Base-by-base conservation (phyloP, 371 early-diverging fungal genomes). In the Mortierella sp. region DNA sequence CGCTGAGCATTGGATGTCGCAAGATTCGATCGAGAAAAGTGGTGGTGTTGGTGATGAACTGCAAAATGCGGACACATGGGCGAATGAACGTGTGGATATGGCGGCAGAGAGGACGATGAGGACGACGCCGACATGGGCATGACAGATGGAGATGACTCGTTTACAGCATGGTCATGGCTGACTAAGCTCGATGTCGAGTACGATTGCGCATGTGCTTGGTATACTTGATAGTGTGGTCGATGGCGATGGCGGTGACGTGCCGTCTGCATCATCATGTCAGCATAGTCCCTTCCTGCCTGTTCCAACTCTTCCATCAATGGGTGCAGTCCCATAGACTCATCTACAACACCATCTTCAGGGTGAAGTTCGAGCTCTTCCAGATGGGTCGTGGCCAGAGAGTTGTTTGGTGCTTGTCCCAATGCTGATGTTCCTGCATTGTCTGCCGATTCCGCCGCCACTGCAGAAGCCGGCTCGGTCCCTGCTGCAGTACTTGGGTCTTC, bases 281-380 rank as follows among this genome's bases (percentile, higher is more conserved):
- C 58, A 65, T 80, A 71, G 55, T 76, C 55, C 11, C 28, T 34
- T 42, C 72, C 81, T 13, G 68, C 73, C 60, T 76, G 74, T 34
- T 77, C 77, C 68, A 74, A n/a, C 24, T 80, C 80, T 19, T 60
- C 80, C 60, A 80, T 80, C 31, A 58, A 63, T 8, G 71, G 75
- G 6, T 75, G 75, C 44, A 80, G 38, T 3, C 48, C 80, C 34
- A 80, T 11, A 11, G 71, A 24, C 19, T 54, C 70, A 2, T n/a
- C 31, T 16, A 71, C 65, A 38, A 7, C 34, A 38, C 19, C 44
- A 19, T 38, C 38, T 3, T 42, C 68, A 34, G 68, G 42, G 68
- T 10, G 21, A 68, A 24, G 21, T 42, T 24, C 68, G 42, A 68
- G 68, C 68, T 68, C 68, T 42, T 68, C 68, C 68, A 68, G 21